phyloP scores from a whole-genome alignment of 441 rosid genomes.

The Adansonia madagascariensis region DNA sequence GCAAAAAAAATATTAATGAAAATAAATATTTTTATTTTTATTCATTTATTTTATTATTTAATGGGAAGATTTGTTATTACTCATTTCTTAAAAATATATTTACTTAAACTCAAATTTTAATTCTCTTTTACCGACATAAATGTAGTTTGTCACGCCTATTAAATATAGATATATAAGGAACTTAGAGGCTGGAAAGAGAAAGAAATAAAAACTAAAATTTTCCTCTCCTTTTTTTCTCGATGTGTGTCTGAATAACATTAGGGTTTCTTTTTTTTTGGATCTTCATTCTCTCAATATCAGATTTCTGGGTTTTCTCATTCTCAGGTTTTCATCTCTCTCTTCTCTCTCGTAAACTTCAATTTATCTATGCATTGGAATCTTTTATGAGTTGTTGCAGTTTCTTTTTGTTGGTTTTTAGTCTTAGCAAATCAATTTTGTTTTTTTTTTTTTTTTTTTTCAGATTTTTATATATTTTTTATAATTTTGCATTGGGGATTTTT shows the following conservation, averaged over 20 bases:
- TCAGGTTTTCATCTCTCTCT: conserved; percentile 25
- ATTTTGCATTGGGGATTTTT: neutral
- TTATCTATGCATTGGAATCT: neutral
- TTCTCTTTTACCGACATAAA: too few relatives aligned
- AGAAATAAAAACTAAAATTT: neutral
- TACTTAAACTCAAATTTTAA: too few relatives aligned
- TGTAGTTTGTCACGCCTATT: too few relatives aligned
- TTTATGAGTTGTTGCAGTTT: neutral
- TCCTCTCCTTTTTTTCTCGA: neutral
- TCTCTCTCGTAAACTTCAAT: neutral
- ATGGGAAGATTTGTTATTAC: too few relatives aligned
- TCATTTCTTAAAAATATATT: too few relatives aligned
- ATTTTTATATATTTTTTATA: neutral
- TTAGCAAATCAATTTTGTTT: conserved; percentile 16
- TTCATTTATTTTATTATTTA: too few relatives aligned
- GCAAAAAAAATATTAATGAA: too few relatives aligned
- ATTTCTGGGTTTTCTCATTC: conserved; percentile 27
- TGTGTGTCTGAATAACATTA: conserved; percentile 29
- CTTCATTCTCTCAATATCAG: conserved; percentile 22
- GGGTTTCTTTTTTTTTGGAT: conserved; percentile 30
- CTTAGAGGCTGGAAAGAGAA: conserved; percentile 17
- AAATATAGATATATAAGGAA: too few relatives aligned
- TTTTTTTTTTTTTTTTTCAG: neutral
- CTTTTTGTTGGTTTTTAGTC: conserved; percentile 1
- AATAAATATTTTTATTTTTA: too few relatives aligned